These are phyloP conservation scores for Globisporangium barbulae DNA, from an alignment of 352 stramenopile genomes.

Conservation along the genomic window DNA sequence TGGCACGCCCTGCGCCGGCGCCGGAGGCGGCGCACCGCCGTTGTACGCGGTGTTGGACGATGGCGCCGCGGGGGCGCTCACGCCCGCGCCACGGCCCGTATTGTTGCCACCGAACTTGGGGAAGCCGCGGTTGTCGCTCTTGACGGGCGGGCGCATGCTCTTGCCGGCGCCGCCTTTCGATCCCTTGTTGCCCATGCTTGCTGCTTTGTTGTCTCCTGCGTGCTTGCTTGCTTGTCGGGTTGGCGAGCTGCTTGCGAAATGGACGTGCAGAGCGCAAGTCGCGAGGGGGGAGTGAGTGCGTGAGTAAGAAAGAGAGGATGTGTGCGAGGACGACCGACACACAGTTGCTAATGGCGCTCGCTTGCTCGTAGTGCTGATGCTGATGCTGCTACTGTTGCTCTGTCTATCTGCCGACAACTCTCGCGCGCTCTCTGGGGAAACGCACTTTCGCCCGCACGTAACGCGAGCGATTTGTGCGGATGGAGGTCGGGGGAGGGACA, in stretches of 20 bases:
- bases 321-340: not conserved
- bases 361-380: not conserved
- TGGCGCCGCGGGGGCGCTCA: conserved; percentile 73
- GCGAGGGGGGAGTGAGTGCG: not conserved
- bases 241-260: conserved; percentile 13
- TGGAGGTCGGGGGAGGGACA: not conserved
- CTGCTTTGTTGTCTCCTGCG: not conserved
- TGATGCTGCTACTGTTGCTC: not conserved
- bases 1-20: conserved; percentile 15
- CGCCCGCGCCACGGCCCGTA: conserved; percentile 55
- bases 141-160: conserved; percentile 66
- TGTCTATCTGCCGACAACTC: conserved; percentile 7
- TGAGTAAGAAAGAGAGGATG: conserved; percentile 19
- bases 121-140: conserved; percentile 82
- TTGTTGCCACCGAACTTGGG: conserved; percentile 56
- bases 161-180: conserved; percentile 70
- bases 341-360: conserved; percentile 7
- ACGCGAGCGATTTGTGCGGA: not conserved
- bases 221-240: not conserved
- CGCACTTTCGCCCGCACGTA: conserved; percentile 10
- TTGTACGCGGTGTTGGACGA: conserved; percentile 25
- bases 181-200: conserved; percentile 79
- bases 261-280: not conserved
- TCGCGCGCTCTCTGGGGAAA: not conserved
- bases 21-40: conserved; percentile 9